Base-by-base conservation (phyloP, 257 asterid genomes). In the Petrea volubilis region DNA sequence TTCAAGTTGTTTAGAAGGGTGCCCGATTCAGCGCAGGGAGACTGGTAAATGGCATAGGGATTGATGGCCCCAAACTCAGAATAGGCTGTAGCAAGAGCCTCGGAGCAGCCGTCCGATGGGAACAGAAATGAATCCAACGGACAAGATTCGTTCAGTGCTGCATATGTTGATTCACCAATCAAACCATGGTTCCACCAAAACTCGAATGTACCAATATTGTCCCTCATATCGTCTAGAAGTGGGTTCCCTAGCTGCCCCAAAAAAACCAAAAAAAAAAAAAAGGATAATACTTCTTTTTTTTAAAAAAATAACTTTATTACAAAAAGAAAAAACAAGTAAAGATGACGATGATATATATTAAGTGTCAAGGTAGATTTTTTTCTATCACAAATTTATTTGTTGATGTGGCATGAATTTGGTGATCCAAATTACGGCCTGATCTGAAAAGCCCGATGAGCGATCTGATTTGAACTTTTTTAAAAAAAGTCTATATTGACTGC, bases 131-230 rank as follows among this genome's bases (percentile, higher is more conserved):
- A 83, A 71, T 81, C 86, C 9, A 28, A 9, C 1, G 84, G 82
- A 50, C 91, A 85, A 0, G 85, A 79, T 68, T 66, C 44, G 15
- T 85, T 87, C 59, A 87, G 55, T 50, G 70, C 44, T 12, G 66
- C 57, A 57, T 81, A 87, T 9, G 86, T 87, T 13, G 83, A 74
- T 49, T 78, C 85, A 0, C 86, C 76, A 29, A 85, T 77, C 68
- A 87, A 70, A 0, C 94, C 87, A 47, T 79, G 89, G 64, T 79
- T 85, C 89, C 90, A 85, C 94, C 90, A 87, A 40, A 49, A 83
- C 25, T 83, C 82, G 33, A 87, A 82, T 64, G 87, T 77, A 0
- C 93, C 93, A 0, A 84, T 65, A 75, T 76, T 77, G 78, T 87
- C 90, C 43, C 79, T 34, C 4, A 67, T 62, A 49, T 83, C 85